phyloP scores from a whole-genome alignment of 306 rosid genomes.

The Vigna mungo region DNA sequence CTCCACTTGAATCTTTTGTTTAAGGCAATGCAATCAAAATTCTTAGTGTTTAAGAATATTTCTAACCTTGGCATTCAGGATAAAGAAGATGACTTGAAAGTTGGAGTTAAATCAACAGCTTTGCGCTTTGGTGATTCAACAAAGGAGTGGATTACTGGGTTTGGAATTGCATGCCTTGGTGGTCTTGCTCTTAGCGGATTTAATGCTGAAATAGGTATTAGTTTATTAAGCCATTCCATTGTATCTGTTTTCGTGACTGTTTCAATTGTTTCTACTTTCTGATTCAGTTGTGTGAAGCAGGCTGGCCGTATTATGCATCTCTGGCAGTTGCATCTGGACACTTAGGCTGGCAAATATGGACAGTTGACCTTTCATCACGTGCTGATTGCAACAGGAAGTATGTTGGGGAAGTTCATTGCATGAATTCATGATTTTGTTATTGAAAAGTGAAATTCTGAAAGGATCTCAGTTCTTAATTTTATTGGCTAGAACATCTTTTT shows the following conservation, averaged over 20 bases:
- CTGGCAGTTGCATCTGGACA: slow-evolving; percentile 85
- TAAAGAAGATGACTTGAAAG: slow-evolving; percentile 89
- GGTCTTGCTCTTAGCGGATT: slow-evolving; percentile 80
- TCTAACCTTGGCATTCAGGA: slow-evolving; percentile 64
- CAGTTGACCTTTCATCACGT: slow-evolving; percentile 77
- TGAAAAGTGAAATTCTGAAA: slow-evolving; percentile 19
- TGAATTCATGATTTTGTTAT: slow-evolving; percentile 32
- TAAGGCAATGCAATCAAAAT: slow-evolving; percentile 34
- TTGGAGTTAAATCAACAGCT: slow-evolving; percentile 97
- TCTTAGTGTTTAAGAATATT: slow-evolving; percentile 23
- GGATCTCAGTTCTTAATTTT: slow-evolving; percentile 15
- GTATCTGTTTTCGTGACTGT: slow-evolving; percentile 5
- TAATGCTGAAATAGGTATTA: slow-evolving; percentile 79
- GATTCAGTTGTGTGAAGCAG: slow-evolving; percentile 55
- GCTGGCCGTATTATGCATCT: slow-evolving; percentile 86
- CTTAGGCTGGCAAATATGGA: slow-evolving; percentile 83
- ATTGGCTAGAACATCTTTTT: slow-evolving; percentile 29
- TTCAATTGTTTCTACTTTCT: slow-evolving; percentile 32
- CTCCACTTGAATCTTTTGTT: slow-evolving; percentile 34
- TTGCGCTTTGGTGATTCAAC: slow-evolving; percentile 86
- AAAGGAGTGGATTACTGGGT: slow-evolving; percentile 79
- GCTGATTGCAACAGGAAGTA: slow-evolving; percentile 87
- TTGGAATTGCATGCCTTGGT: slow-evolving; percentile 77
- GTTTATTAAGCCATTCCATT: not conserved
- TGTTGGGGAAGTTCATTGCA: slow-evolving; percentile 38